Conservation (phyloP, 768 basidiomycete species). For the Amanita phalloides region DNA sequence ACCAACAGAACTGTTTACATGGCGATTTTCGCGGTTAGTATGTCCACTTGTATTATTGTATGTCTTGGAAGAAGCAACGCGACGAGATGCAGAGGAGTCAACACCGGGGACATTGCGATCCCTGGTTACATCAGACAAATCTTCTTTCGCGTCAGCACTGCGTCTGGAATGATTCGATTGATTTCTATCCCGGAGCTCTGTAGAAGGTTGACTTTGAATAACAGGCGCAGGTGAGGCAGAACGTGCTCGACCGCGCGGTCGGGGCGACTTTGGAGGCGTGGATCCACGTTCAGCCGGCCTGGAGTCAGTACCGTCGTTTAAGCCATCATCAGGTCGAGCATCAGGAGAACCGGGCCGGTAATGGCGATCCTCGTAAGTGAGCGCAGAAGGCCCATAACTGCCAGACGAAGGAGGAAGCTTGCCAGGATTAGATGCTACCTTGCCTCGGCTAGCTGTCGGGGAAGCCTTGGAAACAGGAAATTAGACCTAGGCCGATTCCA, state of each 20-base stretch:
- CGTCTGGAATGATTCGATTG: conserved; percentile 6
- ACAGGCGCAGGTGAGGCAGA: background rate
- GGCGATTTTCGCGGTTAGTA: conserved; percentile 3
- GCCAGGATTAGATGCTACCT: conserved; percentile 8
- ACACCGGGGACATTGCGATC: background rate
- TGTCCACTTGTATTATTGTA: background rate
- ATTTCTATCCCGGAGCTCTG: background rate
- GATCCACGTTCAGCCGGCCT: conserved; percentile 1
- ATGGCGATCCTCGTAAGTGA: conserved; percentile 46
- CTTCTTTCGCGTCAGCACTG: conserved; percentile 3
- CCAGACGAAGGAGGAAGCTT: conserved; percentile 8
- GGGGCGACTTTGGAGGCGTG: conserved; percentile 4
- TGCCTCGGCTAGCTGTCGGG: background rate
- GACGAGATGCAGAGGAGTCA: background rate
- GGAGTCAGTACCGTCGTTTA: background rate
- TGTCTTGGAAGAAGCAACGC: background rate
- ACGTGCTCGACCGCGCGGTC: background rate
- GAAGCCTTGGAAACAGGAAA: background rate
- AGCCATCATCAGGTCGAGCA: conserved; percentile 13
- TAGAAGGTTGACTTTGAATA: background rate
- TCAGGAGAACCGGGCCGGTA: conserved; percentile 40
- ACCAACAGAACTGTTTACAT: background rate
- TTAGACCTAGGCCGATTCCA: background rate
- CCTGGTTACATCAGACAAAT: background rate
- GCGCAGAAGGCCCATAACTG: conserved; percentile 10